phyloP scores from a whole-genome alignment of 2,329 filamentous ascomycete species.

The Nemania diffusa region DNA sequence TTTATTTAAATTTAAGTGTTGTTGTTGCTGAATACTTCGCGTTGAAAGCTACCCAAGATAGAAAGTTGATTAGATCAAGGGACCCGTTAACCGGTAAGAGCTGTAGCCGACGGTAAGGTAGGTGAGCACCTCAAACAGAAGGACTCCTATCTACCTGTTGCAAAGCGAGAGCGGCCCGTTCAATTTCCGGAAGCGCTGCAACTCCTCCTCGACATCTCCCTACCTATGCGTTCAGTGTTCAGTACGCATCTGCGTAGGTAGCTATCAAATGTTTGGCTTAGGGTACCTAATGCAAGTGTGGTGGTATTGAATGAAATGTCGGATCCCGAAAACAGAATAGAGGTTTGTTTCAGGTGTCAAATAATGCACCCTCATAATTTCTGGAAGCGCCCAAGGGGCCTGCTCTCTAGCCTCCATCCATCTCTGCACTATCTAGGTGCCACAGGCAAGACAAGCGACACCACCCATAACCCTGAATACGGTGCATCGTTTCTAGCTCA shows the following conservation, averaged over 20 bases:
- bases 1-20: too few relatives aligned
- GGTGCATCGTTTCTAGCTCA: conserved; percentile 5
- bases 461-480: neutral
- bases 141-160: neutral
- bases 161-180: conserved; percentile 4
- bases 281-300: neutral
- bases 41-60: too few relatives aligned
- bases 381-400: conserved; percentile 30
- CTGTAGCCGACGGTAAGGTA: too few relatives aligned
- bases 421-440: neutral
- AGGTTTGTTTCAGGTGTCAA: conserved; percentile 27
- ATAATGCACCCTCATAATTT: conserved; percentile 30
- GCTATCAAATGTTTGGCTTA: neutral
- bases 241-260: too few relatives aligned
- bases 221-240: neutral
- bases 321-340: conserved; percentile 11
- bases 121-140: neutral
- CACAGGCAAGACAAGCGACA: neutral
- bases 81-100: too few relatives aligned
- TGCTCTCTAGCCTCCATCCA: neutral
- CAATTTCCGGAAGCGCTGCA: conserved; percentile 21
- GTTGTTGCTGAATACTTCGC: too few relatives aligned
- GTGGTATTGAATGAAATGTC: neutral
- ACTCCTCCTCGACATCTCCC: neutral
- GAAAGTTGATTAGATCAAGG: too few relatives aligned